A percentile compares a stretch with the other conserved stretches of the same genome.
These are phyloP conservation scores for Diaporthe destruens DNA, from an alignment of 2,329 filamentous ascomycete species.

Conservation along the genomic window DNA sequence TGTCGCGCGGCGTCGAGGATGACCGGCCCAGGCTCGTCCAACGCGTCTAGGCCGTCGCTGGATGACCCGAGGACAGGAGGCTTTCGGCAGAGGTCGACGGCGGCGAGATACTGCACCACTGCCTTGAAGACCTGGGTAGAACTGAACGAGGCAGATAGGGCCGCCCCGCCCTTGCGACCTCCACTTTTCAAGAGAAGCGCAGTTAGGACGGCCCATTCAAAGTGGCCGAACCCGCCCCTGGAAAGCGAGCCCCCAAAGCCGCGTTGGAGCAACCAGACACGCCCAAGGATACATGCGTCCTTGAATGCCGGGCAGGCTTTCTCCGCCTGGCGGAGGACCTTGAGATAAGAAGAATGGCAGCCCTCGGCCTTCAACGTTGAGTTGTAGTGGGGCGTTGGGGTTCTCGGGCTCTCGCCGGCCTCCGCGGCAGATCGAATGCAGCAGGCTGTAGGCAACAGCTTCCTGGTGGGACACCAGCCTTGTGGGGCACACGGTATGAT, in stretches of 20 bases:
- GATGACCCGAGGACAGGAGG: conserved; percentile 68
- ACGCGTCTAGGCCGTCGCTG: conserved; percentile 56
- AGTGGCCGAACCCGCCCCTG: conserved; percentile 88
- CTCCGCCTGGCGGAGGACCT: conserved; percentile 77
- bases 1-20: conserved; percentile 82
- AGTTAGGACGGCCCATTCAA: conserved; percentile 88
- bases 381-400: conserved; percentile 88
- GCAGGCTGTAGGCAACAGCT: conserved; percentile 77
- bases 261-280: conserved; percentile 89
- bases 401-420: conserved; percentile 53
- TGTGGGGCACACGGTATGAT: conserved; percentile 82
- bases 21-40: conserved; percentile 69
- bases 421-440: conserved; percentile 71
- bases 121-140: conserved; percentile 96
- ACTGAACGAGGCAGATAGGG: conserved; percentile 85
- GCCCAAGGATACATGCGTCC: conserved; percentile 88
- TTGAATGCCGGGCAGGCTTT: conserved; percentile 79
- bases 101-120: conserved; percentile 85
- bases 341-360: conserved; percentile 79
- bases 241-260: conserved; percentile 79
- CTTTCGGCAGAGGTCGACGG: conserved; percentile 77
- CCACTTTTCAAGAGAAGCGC: conserved; percentile 85
- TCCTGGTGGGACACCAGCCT: conserved; percentile 76
- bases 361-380: conserved; percentile 84
- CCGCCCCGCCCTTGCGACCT: conserved; percentile 75